These are phyloP conservation scores for Aspergillus jensenii DNA, from an alignment of 2,329 filamentous ascomycete genomes.

Conservation along the genomic window DNA sequence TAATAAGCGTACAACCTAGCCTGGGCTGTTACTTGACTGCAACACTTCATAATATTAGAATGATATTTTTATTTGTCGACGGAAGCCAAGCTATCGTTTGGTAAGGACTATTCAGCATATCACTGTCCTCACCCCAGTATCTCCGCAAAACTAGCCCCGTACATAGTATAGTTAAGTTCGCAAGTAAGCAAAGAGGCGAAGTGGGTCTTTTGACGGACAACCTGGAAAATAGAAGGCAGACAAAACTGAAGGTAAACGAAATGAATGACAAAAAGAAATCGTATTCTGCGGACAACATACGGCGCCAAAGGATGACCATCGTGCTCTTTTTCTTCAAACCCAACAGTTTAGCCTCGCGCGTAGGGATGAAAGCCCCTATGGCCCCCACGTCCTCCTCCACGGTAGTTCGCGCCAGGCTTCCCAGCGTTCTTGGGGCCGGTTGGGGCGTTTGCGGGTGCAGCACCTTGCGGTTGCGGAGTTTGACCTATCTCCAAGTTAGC, in stretches of 20 bases:
- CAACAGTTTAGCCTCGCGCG: constrained; percentile 38
- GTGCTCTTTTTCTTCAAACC: background rate
- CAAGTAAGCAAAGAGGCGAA: background rate
- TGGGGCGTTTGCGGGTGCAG: constrained; percentile 76
- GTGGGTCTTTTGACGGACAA: background rate
- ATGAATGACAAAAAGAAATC: background rate
- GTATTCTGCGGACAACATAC: background rate
- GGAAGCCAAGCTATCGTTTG: background rate
- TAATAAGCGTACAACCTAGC: background rate
- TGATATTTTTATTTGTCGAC: background rate
- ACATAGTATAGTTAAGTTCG: background rate
- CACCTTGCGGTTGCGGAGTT: constrained; percentile 47
- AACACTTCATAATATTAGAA: background rate
- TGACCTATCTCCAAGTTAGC: constrained; percentile 38
- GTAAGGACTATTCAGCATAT: background rate
- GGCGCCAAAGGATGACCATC: background rate
- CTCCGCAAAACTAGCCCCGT: background rate
- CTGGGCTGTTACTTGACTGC: background rate
- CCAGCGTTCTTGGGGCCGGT: constrained; percentile 96
- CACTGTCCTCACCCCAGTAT: background rate
- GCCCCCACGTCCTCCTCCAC: constrained; percentile 78
- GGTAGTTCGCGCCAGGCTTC: constrained; percentile 87
- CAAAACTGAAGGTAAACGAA: background rate
- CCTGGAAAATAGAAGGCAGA: background rate
- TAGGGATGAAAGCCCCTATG: constrained; percentile 80